Evolutionary conservation across 1,139 yeast species (phyloP).

Genomic region (Blastobotrys malaysiensis): DNA sequence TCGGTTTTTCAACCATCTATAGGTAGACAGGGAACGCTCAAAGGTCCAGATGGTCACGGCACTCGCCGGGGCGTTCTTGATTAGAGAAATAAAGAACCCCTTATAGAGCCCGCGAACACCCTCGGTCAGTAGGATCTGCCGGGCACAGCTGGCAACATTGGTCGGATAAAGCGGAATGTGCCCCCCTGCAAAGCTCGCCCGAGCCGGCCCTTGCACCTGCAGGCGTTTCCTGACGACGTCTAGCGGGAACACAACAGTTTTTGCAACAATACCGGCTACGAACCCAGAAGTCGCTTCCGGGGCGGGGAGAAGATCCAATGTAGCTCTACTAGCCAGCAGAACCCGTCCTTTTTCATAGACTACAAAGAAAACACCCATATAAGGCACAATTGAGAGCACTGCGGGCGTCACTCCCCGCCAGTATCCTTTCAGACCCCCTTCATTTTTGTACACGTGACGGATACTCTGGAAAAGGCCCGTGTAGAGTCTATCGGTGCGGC

Average conservation of each 20-base stretch:
- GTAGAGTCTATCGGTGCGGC: conserved; percentile 34
- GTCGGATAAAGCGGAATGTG: conserved; percentile 26
- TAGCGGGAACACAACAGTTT: conserved; percentile 73
- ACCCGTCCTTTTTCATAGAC: conserved; percentile 44
- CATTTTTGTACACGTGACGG: conserved; percentile 39
- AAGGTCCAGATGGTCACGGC: conserved; percentile 72
- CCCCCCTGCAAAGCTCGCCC: conserved; percentile 22
- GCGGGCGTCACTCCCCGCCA: conserved; percentile 64
- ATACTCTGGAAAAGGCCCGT: conserved; percentile 44
- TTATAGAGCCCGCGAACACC: conserved; percentile 66
- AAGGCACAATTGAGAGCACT: conserved; percentile 54
- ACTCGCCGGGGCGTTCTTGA: conserved; percentile 75
- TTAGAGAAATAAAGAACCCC: conserved; percentile 62
- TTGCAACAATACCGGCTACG: conserved; percentile 69
- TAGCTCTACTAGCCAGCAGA: conserved; percentile 7
- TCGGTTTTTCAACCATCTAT: neutral
- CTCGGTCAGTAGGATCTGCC: conserved; percentile 44
- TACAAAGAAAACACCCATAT: conserved; percentile 66
- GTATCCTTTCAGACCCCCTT: conserved; percentile 58
- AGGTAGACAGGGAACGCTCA: conserved; percentile 36
- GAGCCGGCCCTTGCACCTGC: conserved; percentile 54
- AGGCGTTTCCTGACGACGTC: conserved; percentile 77
- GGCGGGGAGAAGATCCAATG: conserved; percentile 22
- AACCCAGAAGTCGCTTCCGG: conserved; percentile 68
- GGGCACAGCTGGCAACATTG: conserved; percentile 30